Percentiles rank a stretch among this genome's conserved stretches.
Conservation (phyloP, 768 basidiomycete species). For the Trametopsis cervina region DNA sequence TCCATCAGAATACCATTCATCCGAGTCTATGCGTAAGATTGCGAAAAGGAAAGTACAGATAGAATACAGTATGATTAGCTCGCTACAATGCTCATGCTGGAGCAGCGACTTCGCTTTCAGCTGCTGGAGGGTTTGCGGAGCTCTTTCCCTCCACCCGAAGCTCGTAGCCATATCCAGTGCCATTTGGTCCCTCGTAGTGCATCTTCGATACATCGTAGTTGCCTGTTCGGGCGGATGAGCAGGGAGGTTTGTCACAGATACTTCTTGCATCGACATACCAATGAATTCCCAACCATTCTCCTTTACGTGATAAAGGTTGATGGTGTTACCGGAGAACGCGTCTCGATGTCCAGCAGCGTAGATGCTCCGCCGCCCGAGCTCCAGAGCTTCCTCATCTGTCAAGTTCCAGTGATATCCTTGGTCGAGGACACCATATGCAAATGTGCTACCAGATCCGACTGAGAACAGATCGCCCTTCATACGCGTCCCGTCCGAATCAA, state of each 20-base stretch:
- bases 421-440: constrained; percentile 98
- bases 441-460: constrained; percentile 96
- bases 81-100: constrained; percentile 21
- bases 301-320: constrained; percentile 94
- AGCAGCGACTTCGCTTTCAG: constrained; percentile 14
- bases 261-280: too few relatives aligned
- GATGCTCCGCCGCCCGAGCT: constrained; percentile 88
- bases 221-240: constrained; percentile 37
- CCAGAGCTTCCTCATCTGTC: constrained; percentile 88
- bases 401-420: constrained; percentile 94
- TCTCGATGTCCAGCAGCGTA: constrained; percentile 97
- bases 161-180: constrained; percentile 76
- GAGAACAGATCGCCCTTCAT: constrained; percentile 98
- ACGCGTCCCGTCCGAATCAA: constrained; percentile 94
- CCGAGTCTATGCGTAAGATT: too few relatives aligned
- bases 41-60: too few relatives aligned
- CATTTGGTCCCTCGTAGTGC: constrained; percentile 82
- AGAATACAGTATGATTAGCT: too few relatives aligned
- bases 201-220: constrained; percentile 88
- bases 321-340: constrained; percentile 92
- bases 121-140: constrained; percentile 42
- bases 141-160: constrained; percentile 53
- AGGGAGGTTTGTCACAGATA: too few relatives aligned
- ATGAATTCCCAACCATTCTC: constrained; percentile 96
- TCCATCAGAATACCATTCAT: too few relatives aligned